Base-by-base conservation (phyloP, 1,139 yeast genomes). In the Yamadazyma friedrichii region DNA sequence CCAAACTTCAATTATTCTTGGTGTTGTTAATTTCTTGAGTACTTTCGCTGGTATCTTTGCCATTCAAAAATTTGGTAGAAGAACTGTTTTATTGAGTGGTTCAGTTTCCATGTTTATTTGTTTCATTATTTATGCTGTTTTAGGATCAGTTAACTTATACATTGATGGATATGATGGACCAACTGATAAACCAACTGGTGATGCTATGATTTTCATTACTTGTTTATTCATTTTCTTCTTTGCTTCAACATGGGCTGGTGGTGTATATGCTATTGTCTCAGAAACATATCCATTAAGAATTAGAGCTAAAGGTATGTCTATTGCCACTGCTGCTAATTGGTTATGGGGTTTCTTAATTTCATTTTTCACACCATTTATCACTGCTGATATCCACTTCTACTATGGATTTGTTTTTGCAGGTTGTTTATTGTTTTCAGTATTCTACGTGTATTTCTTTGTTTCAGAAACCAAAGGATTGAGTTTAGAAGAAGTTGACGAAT, bases 181-280 rank as follows among this genome's bases (percentile, higher is more conserved):
- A 31, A 63, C 69, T 35, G 50, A 54, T 39, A 50, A 50, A 26
- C 56, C 83, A 46, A 80, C 84, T 40, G 93, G 93, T 62, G 69
- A 81, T 61, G 87, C 84, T 46, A 70, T 78, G 88, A 84, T 88
- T 60, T 82, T 85, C 54, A 77, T 88, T 53, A 80, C 91, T 25
- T 84, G 93, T 62, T 60, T 85, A 46, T 88, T 80, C 68, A 85
- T 88, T 49, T 84, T 84, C 76, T 82, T 79, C 70, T 88, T 87
- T 59, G 93, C 95, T 29, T 76, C 85, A 31, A 82, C 95, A 6
- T 87, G 95, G 95, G 95, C 91, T 47, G 93, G 95, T 55, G 79
- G 83, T 57, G 83, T 83, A 35, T 88, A 81, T 78, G 84, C 84
- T 42, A 81, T 85, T 52, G 78, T 83, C 41, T 46, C 93, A 27